Base-by-base conservation (phyloP, 2,329 filamentous ascomycete genomes). In the Cercospora beticola region DNA sequence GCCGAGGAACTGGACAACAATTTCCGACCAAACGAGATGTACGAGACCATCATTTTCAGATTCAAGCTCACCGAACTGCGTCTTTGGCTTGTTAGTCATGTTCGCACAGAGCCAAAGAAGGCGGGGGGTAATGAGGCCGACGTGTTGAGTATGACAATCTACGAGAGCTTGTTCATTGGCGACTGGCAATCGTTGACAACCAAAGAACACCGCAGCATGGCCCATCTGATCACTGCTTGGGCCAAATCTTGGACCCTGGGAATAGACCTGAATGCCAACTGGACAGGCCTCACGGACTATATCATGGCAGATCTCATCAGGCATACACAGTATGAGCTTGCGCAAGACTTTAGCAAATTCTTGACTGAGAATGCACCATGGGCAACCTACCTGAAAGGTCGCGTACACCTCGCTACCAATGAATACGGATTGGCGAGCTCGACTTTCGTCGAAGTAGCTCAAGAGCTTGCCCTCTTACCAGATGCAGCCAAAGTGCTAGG, bases 371-470 rank as follows among this genome's bases (percentile, higher is more conserved):
- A 69, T 26, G 62, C 67, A 1, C 81, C 84, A 31, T 90, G 88
- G 88, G 82, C 86, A 14, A 85, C 83, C 5, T 99, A 99, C 77
- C 86, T 98, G 4, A 92, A 94, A 78, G 95, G 92, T 2, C 89
- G 95, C 31, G 85, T 97, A 60, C 86, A 88, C 72, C 83, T 98
- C 36, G 88, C 89, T 5, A 86, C 90, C 71, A 90, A 90, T 64
- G 90, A 97, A 76, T 89, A 89, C 77, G 86, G 88, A 67, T 84
- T 87, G 46, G 94, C 95, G 65, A 87, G 92, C 30, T 82, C 87
- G 30, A 87, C 88, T 76, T 97, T 99, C 80, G 89, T 89, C 73
- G 94, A 91, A 77, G 92, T 93, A 68, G 92, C 77, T 1, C 68
- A 75, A 9, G 74, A 73, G 8, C 67, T 79, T 21, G 64, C 72